phyloP scores from a whole-genome alignment of 2,329 filamentous ascomycete species.

The Talaromyces sp. region DNA sequence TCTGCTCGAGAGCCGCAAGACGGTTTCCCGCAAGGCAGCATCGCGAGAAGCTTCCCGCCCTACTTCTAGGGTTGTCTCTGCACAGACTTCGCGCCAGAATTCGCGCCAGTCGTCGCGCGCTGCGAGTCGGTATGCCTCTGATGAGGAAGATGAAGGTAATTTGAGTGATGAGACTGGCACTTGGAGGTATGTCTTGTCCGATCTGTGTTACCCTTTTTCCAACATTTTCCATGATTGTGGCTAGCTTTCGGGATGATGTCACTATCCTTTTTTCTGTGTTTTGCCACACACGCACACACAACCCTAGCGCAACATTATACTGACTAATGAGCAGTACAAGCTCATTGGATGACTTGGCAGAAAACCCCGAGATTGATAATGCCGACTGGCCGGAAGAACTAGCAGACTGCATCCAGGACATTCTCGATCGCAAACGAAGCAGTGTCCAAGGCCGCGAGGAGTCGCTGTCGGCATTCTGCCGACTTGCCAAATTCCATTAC shows the following conservation, averaged over 20 bases:
- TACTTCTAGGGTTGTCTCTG: constrained; percentile 52
- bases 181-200: constrained; percentile 47
- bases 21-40: constrained; percentile 59
- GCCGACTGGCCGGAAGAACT: constrained; percentile 62
- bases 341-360: constrained; percentile 64
- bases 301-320: background rate
- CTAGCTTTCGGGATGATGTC: constrained; percentile 34
- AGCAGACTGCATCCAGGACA: constrained; percentile 64
- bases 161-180: constrained; percentile 55
- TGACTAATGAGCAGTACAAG: constrained; percentile 48
- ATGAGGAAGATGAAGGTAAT: constrained; percentile 56
- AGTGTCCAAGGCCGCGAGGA: constrained; percentile 68
- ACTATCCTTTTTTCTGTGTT: constrained; percentile 18
- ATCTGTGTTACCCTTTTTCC: constrained; percentile 22
- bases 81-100: constrained; percentile 50
- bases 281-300: background rate
- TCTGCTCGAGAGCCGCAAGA: constrained; percentile 63
- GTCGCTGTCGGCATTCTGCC: constrained; percentile 58
- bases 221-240: background rate
- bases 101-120: constrained; percentile 55
- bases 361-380: constrained; percentile 53
- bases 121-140: constrained; percentile 54
- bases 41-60: constrained; percentile 53
- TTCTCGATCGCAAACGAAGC: constrained; percentile 74
- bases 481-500: constrained; percentile 66